These are phyloP conservation scores for Mycogone perniciosa DNA, from an alignment of 2,329 filamentous ascomycete species.

Conservation along the genomic window DNA sequence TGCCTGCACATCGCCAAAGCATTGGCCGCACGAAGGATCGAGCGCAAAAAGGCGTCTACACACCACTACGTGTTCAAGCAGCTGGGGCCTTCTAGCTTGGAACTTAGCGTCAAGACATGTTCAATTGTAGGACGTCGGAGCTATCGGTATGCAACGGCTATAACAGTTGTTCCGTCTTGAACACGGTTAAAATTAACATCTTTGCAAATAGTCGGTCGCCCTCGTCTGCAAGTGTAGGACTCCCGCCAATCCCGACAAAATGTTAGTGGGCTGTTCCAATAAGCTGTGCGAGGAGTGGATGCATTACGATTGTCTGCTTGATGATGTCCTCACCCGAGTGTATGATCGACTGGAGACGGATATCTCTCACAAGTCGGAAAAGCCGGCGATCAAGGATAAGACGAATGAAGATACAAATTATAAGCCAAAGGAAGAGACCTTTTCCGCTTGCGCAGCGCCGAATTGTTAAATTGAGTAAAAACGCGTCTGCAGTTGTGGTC, in stretches of 20 bases:
- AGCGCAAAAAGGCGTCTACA: too few relatives aligned
- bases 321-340: constrained; percentile 45
- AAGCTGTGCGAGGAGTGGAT: constrained; percentile 53
- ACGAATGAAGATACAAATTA: constrained; percentile 4
- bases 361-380: constrained; percentile 37
- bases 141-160: constrained; percentile 46
- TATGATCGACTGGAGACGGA: constrained; percentile 45
- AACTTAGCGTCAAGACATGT: too few relatives aligned
- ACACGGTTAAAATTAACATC: constrained; percentile 21
- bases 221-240: constrained; percentile 52
- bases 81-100: too few relatives aligned
- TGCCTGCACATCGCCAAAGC: too few relatives aligned
- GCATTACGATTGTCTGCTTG: constrained; percentile 56
- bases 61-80: too few relatives aligned
- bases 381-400: constrained; percentile 18
- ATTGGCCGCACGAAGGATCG: too few relatives aligned
- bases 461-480: too few relatives aligned
- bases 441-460: too few relatives aligned
- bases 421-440: too few relatives aligned
- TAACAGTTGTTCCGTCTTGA: background rate
- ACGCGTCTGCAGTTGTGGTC: too few relatives aligned
- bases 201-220: constrained; percentile 31
- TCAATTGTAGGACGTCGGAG: constrained; percentile 50
- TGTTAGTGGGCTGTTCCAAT: constrained; percentile 52
- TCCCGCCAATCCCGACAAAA: constrained; percentile 57